phyloP scores from a whole-genome alignment of 305 asterid species.

The Stenogyne calaminthoides region DNA sequence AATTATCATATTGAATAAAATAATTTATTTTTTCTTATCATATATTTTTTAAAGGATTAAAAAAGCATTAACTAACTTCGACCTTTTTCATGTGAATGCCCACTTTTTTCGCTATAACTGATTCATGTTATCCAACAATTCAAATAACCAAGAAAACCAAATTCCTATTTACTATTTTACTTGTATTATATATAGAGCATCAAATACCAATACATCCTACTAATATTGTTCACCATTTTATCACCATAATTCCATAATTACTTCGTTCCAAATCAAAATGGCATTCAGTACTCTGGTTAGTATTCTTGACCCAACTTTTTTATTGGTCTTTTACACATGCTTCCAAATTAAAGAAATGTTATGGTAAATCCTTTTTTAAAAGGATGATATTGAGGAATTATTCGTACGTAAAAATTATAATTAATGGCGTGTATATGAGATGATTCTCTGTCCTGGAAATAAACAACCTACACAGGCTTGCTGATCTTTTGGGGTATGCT shows the following conservation, averaged over 20 bases:
- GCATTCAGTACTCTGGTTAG: conserved; percentile 33
- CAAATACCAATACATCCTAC: neutral
- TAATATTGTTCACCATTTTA: too few relatives aligned
- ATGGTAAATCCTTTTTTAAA: neutral
- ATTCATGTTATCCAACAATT: neutral
- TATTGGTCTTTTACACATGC: neutral
- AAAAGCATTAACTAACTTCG: neutral
- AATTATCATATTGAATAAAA: too few relatives aligned
- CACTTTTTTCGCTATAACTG: conserved; percentile 7
- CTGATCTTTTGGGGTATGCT: too few relatives aligned
- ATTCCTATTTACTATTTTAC: neutral
- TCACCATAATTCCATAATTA: neutral
- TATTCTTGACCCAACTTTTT: neutral
- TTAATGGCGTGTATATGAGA: too few relatives aligned
- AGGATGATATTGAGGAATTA: neutral
- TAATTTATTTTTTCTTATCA: too few relatives aligned
- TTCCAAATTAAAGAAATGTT: too few relatives aligned
- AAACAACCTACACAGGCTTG: too few relatives aligned
- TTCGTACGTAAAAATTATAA: neutral
- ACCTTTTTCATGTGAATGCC: neutral
- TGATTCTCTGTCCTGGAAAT: too few relatives aligned
- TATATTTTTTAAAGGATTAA: too few relatives aligned
- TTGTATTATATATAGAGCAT: neutral
- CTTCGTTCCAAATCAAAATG: conserved; percentile 12
- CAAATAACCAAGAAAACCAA: neutral